These are phyloP conservation scores for Fusarium coicis DNA, from an alignment of 2,329 filamentous ascomycete genomes.

Conservation along the genomic window DNA sequence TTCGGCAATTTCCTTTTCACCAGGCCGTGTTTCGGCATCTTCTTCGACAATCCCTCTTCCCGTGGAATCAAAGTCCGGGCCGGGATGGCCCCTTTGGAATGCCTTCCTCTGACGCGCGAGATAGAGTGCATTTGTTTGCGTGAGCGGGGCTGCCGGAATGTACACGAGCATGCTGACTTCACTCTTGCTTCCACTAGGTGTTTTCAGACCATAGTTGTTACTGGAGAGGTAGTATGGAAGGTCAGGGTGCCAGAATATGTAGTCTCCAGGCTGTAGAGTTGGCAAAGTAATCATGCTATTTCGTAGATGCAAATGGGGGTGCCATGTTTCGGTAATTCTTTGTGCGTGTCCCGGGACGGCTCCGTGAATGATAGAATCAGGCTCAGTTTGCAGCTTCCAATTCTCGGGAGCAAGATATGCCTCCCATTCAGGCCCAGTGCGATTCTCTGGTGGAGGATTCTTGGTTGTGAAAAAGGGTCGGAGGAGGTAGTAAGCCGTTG, in stretches of 20 bases:
- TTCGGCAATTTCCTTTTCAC: slow-evolving; percentile 62
- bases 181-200: slow-evolving; percentile 41
- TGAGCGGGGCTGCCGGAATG: slow-evolving; percentile 65
- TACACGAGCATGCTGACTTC: slow-evolving; percentile 64
- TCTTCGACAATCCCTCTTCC: slow-evolving; percentile 61
- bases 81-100: slow-evolving; percentile 64
- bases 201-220: slow-evolving; percentile 47
- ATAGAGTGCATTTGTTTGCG: slow-evolving; percentile 67
- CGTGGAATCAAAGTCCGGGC: slow-evolving; percentile 66
- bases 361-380: slow-evolving; percentile 67
- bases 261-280: slow-evolving; percentile 65
- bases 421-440: slow-evolving; percentile 58
- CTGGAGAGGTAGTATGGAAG: slow-evolving; percentile 66
- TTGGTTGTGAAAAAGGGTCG: slow-evolving; percentile 64
- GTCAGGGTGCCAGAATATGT: slow-evolving; percentile 69
- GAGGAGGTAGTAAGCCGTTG: slow-evolving; percentile 81
- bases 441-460: slow-evolving; percentile 53
- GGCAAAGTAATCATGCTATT: slow-evolving; percentile 66
- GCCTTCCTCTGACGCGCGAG: slow-evolving; percentile 67
- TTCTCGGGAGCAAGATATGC: slow-evolving; percentile 61
- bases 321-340: slow-evolving; percentile 67
- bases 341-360: slow-evolving; percentile 68
- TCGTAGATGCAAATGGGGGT: slow-evolving; percentile 65
- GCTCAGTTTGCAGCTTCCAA: slow-evolving; percentile 59
- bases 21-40: slow-evolving; percentile 59